A percentile compares a stretch with the other conserved stretches of the same genome.
These are phyloP conservation scores for Sporothrix curviconia DNA, from an alignment of 2,329 filamentous ascomycete genomes.

Conservation along the genomic window DNA sequence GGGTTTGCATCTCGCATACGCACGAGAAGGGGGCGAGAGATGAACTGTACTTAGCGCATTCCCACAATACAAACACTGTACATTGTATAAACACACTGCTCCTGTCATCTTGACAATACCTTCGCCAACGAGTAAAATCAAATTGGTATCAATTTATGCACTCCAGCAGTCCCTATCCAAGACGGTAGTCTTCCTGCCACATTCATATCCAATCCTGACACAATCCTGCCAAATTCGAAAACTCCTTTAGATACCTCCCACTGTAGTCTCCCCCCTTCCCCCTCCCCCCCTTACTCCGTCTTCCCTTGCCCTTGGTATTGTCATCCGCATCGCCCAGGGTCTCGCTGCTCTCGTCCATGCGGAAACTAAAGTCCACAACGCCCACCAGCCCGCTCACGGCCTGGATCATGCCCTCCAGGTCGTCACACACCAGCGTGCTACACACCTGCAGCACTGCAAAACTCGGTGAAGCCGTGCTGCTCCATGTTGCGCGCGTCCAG, in stretches of 20 bases:
- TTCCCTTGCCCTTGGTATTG: conserved; percentile 19
- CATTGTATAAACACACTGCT: too few species aligned
- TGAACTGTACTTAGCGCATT: too few species aligned
- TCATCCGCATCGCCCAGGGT: not conserved
- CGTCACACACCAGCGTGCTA: conserved; percentile 61
- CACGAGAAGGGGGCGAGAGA: too few species aligned
- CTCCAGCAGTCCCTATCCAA: too few species aligned
- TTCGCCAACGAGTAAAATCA: too few species aligned
- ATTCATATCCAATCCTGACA: not conserved
- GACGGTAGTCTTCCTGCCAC: not conserved
- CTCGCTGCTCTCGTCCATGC: conserved; percentile 33
- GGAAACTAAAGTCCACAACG: conserved; percentile 67
- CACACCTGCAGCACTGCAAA: conserved; percentile 69
- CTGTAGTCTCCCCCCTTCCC: not conserved
- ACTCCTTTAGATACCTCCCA: not conserved
- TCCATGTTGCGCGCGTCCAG: conserved; percentile 58
- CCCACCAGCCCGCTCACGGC: conserved; percentile 62
- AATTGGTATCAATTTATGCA: not conserved
- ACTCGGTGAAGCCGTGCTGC: conserved; percentile 67
- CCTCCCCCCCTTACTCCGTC: conserved; percentile 10
- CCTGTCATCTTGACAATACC: too few species aligned
- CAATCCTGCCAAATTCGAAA: not conserved
- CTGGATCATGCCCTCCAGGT: conserved; percentile 56
- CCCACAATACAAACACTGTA: too few species aligned
- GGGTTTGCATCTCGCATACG: too few species aligned